These are phyloP conservation scores for Phytophthora crassamura DNA, from an alignment of 352 stramenopile genomes.

Conservation along the genomic window DNA sequence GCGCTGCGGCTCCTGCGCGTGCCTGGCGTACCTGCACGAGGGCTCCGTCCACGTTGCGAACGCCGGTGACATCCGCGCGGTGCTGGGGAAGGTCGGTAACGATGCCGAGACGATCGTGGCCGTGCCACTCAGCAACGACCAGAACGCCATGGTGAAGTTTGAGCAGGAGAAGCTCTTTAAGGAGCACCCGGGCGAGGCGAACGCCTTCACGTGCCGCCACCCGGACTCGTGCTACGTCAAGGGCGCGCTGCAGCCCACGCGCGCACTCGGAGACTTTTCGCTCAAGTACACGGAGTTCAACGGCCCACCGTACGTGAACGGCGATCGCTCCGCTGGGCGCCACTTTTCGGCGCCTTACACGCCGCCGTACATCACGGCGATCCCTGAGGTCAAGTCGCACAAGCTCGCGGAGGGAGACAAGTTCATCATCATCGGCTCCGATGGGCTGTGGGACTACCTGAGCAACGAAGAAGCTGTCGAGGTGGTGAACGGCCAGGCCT, in stretches of 20 bases:
- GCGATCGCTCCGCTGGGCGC: slow-evolving; percentile 83
- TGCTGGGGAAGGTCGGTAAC: slow-evolving; percentile 67
- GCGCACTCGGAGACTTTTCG: slow-evolving; percentile 92
- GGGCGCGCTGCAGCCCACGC: slow-evolving; percentile 89
- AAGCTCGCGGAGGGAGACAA: slow-evolving; percentile 84
- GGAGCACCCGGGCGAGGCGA: slow-evolving; percentile 89
- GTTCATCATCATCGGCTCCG: slow-evolving; percentile 97
- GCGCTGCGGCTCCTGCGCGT: slow-evolving; percentile 88
- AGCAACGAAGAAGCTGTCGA: slow-evolving; percentile 95
- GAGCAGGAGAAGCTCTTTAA: slow-evolving; percentile 89
- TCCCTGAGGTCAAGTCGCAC: slow-evolving; percentile 82
- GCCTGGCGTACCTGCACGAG: slow-evolving; percentile 81
- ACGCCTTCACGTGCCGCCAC: slow-evolving; percentile 92
- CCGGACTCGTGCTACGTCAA: slow-evolving; percentile 95
- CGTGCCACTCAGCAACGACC: slow-evolving; percentile 89
- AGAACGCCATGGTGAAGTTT: slow-evolving; percentile 90
- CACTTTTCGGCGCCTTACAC: slow-evolving; percentile 92
- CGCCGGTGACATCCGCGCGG: slow-evolving; percentile 83
- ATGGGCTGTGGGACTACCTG: slow-evolving; percentile 98
- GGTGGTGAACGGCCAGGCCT: slow-evolving; percentile 79
- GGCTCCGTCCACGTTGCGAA: slow-evolving; percentile 89
- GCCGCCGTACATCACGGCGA: slow-evolving; percentile 93
- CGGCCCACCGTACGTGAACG: slow-evolving; percentile 75
- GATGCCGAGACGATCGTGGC: slow-evolving; percentile 53
- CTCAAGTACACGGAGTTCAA: slow-evolving; percentile 96